Evolutionary conservation across 192 early-diverging fungal species (phyloP).

Genomic region (Ramicandelaber brevisporus): DNA sequence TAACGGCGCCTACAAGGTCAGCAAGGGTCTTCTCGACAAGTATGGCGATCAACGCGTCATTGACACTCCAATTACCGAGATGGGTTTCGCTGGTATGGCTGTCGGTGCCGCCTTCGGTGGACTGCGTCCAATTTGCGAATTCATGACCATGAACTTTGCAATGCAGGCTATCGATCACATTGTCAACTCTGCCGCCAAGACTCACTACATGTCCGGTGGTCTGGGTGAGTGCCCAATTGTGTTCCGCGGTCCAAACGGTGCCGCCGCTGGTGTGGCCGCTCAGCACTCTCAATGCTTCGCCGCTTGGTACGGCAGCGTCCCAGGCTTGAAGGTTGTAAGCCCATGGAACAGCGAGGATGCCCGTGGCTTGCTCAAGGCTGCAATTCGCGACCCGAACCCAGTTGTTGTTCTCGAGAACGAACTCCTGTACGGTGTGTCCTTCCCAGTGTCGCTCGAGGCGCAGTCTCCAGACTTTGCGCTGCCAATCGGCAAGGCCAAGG

Average conservation of each 20-base stretch:
- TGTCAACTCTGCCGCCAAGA: slow-evolving; percentile 97
- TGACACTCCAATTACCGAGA: slow-evolving; percentile 97
- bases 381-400: slow-evolving; percentile 94
- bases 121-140: slow-evolving; percentile 92
- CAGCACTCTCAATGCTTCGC: slow-evolving; percentile 98
- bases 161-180: slow-evolving; percentile 99
- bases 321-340: slow-evolving; percentile 88
- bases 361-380: slow-evolving; percentile 92
- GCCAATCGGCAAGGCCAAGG: slow-evolving; percentile 91
- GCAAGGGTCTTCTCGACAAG: slow-evolving; percentile 88
- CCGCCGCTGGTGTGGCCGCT: slow-evolving; percentile 86
- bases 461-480: slow-evolving; percentile 58
- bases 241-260: slow-evolving; percentile 97
- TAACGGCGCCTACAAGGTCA: slow-evolving; percentile 98
- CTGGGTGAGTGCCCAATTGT: slow-evolving; percentile 73
- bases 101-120: slow-evolving; percentile 82
- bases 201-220: slow-evolving; percentile 92
- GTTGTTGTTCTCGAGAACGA: slow-evolving; percentile 94
- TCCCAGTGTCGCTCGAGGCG: slow-evolving; percentile 56
- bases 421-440: slow-evolving; percentile 84
- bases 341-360: slow-evolving; percentile 93
- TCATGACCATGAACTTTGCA: slow-evolving; percentile 99
- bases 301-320: slow-evolving; percentile 93
- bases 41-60: slow-evolving; percentile 90
- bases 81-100: slow-evolving; percentile 90